Base-by-base conservation (phyloP, 1,284 basidiomycete genomes). In the Trichosporon faecale region DNA sequence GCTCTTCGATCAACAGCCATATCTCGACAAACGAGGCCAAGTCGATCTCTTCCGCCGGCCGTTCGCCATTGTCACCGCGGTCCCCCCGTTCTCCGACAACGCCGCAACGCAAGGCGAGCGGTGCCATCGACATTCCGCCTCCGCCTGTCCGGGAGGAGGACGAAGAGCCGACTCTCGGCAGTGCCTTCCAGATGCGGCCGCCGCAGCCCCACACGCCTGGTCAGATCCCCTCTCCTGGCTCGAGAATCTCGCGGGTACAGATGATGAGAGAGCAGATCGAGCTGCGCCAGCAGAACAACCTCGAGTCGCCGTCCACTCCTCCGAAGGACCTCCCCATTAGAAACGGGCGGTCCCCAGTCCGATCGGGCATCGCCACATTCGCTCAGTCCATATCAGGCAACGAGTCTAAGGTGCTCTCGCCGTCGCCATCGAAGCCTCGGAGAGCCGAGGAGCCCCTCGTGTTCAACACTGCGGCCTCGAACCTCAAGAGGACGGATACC, bases 221-320 rank as follows among this genome's bases (percentile, higher is more conserved):
- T 2, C 27, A 33, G 18, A 44, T 76, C 49, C 29, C 70, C 9
- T 72, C 73, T 7, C 65, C 66, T 35, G 64, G 60, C n/a, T 52
- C 69, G 33, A 70, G 66, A 18, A 57, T 68, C 0, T 73, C 72
- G 1, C 69, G 69, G 0, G 74, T 77, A 5, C 71, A 69, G 2
- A 75, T 76, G 25, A 55, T 76, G 66, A 65, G 73, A 8, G 64
- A 71, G 23, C 64, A 71, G 27, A 64, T 71, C 21, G 76, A 76
- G 60, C 70, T 69, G n/a, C 60, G 68, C 16, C 65, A 70, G 65
- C 52, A 68, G n/a, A 69, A 68, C 35, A 66, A 33, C 31, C 57
- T 33, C 7, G 57, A 61, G 57, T 61, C 57, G 6, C 57, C 57
- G 2, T 61, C 57, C 18, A 61, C 57, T 7, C 57, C 57, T n/a